These are phyloP conservation scores for Boletus coccyginus DNA, from an alignment of 768 basidiomycete species.

Conservation along the genomic window DNA sequence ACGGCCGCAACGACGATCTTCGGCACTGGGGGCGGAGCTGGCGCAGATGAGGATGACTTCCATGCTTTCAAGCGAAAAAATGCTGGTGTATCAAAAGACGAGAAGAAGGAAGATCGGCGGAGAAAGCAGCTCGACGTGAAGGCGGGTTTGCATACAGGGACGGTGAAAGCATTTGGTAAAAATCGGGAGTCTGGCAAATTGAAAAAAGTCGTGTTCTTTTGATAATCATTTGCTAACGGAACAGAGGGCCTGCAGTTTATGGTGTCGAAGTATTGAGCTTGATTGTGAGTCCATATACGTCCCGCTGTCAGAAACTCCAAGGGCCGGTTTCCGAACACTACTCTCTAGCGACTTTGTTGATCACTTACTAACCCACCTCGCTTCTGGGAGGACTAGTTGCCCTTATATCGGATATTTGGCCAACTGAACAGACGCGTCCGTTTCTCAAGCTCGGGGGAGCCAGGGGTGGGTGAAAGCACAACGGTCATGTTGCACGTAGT, in stretches of 20 bases:
- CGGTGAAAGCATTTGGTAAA: conserved; percentile 35
- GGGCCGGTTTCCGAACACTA: not conserved
- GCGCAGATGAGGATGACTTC: conserved; percentile 96
- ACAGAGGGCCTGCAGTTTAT: not conserved
- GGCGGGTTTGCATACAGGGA: conserved; percentile 43
- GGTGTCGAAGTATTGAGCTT: not conserved
- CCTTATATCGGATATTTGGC: no score
- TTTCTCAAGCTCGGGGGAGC: not conserved
- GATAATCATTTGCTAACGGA: conserved; percentile 3
- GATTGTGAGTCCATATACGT: not conserved
- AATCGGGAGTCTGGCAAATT: conserved; percentile 19
- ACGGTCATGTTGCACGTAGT: not conserved
- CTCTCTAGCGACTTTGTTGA: not conserved
- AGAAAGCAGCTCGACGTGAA: conserved; percentile 43
- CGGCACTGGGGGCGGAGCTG: conserved; percentile 46
- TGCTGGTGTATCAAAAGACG: conserved; percentile 57
- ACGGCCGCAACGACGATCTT: conserved; percentile 21
- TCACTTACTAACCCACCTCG: not conserved
- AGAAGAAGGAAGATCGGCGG: conserved; percentile 45
- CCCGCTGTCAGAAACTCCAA: not conserved
- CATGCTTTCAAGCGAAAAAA: conserved; percentile 71
- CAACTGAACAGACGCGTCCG: not conserved
- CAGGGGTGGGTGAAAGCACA: not conserved
- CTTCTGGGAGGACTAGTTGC: not conserved
- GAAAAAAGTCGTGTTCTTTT: conserved; percentile 53